phyloP scores from a whole-genome alignment of 495 filamentous ascomycete genomes.

The Talaromyces stipitatus region DNA sequence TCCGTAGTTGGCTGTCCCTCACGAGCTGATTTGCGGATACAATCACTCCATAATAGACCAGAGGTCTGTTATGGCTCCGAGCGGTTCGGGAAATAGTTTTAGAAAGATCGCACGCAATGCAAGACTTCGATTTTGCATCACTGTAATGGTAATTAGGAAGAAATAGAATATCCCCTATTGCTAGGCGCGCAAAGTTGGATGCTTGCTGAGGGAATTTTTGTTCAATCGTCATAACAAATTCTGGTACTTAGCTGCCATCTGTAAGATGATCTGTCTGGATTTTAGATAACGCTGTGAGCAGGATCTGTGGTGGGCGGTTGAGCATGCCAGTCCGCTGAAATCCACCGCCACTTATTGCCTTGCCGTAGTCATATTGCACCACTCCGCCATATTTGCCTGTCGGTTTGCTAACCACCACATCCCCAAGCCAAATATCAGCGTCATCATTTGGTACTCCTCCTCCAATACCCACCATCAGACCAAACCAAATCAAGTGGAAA shows the following conservation, averaged over 20 bases:
- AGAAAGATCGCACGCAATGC: slow-evolving; percentile 11
- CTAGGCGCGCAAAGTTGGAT: slow-evolving; percentile 8
- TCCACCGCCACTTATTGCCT: background rate
- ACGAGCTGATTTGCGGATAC: slow-evolving; percentile 34
- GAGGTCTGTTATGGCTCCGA: slow-evolving; percentile 6
- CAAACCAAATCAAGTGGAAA: slow-evolving; percentile 22
- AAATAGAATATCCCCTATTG: slow-evolving; percentile 20
- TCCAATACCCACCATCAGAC: slow-evolving; percentile 28
- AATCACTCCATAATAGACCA: slow-evolving; percentile 35
- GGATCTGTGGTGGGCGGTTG: slow-evolving; percentile 11
- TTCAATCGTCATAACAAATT: slow-evolving; percentile 9
- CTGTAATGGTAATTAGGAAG: slow-evolving; percentile 19
- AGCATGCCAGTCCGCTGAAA: slow-evolving; percentile 16
- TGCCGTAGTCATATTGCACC: too few relatives aligned
- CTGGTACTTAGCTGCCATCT: slow-evolving; percentile 8
- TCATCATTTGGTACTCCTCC: slow-evolving; percentile 18
- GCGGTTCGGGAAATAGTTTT: slow-evolving; percentile 9
- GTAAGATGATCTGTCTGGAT: slow-evolving; percentile 8
- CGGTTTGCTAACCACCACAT: slow-evolving; percentile 30
- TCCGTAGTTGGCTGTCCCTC: slow-evolving; percentile 21
- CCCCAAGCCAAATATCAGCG: slow-evolving; percentile 25
- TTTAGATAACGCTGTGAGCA: slow-evolving; percentile 9
- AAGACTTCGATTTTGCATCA: slow-evolving; percentile 4
- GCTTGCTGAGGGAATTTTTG: too few relatives aligned
- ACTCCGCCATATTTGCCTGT: slow-evolving; percentile 16